These are phyloP conservation scores for Fusarium haematococcum DNA, from an alignment of 2,329 filamentous ascomycete genomes.

Conservation along the genomic window DNA sequence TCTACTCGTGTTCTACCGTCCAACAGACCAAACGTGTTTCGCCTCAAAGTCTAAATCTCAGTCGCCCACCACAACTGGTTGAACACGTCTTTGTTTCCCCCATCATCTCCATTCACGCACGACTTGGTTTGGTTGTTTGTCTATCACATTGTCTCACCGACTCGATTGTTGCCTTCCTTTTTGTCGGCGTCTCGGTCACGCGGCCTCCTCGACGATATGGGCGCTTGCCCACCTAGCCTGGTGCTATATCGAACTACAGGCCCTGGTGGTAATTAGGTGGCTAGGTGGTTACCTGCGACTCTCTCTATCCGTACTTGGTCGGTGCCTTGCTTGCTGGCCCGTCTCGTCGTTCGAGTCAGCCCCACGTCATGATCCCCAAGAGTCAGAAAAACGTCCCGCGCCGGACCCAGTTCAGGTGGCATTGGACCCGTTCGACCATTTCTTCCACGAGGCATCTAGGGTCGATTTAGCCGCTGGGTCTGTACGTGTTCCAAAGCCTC, in stretches of 20 bases:
- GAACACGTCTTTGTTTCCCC: conserved; percentile 9
- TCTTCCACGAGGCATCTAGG: conserved; percentile 27
- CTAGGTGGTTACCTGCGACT: neutral
- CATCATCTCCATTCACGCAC: conserved; percentile 1
- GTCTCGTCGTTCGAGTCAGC: conserved; percentile 33
- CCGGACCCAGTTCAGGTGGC: neutral
- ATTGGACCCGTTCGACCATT: conserved; percentile 4
- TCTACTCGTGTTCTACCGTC: conserved; percentile 10
- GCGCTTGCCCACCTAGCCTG: conserved; percentile 24
- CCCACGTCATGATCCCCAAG: conserved; percentile 15
- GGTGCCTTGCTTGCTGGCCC: conserved; percentile 7
- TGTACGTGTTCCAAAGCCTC: conserved; percentile 12
- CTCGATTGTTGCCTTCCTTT: conserved; percentile 12
- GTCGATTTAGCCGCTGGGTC: conserved; percentile 23
- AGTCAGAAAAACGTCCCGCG: neutral
- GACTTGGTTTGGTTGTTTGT: conserved; percentile 5
- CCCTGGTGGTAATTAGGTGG: conserved; percentile 16
- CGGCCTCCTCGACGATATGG: conserved; percentile 13
- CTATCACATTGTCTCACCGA: conserved; percentile 29
- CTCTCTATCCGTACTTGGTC: neutral
- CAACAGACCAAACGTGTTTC: conserved; percentile 28
- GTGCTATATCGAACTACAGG: conserved; percentile 26
- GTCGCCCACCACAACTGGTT: conserved; percentile 9
- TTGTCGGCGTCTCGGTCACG: conserved; percentile 19
- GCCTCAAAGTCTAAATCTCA: conserved; percentile 41